Percentiles rank a stretch among this genome's conserved stretches.
Conservation (phyloP, 1,284 basidiomycete genomes). For the Austroboletus novae-zelandiae region DNA sequence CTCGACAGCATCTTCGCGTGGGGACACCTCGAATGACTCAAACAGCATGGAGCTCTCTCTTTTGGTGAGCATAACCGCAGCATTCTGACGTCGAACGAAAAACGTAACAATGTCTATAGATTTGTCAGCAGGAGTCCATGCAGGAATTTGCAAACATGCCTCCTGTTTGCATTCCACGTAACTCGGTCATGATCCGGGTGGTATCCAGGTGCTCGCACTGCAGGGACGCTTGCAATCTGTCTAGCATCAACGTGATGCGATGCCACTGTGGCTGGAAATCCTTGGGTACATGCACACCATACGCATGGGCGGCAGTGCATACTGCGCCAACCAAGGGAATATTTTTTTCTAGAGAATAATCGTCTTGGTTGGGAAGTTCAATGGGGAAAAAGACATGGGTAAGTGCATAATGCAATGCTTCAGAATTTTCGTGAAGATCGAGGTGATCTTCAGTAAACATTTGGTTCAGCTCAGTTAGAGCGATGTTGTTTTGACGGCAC, state of each 20-base stretch:
- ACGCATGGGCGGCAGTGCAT: constrained; percentile 6
- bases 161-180: constrained; percentile 12
- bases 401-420: neutral
- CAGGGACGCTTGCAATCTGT: constrained; percentile 4
- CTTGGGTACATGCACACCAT: neutral
- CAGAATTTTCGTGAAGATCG: neutral
- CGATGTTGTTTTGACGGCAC: no score
- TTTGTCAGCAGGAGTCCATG: neutral
- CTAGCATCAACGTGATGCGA: constrained; percentile 9
- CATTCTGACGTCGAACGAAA: constrained; percentile 29
- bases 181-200: constrained; percentile 1
- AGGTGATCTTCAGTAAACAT: neutral
- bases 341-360: neutral
- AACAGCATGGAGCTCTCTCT: constrained; percentile 13
- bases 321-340: neutral
- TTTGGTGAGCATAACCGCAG: constrained; percentile 20
- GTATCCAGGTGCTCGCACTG: neutral
- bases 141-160: constrained; percentile 1
- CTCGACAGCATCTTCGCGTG: constrained; percentile 19
- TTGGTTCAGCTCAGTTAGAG: no score
- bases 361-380: constrained; percentile 1
- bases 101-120: constrained; percentile 21
- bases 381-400: constrained; percentile 16
- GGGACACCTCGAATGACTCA: constrained; percentile 34
- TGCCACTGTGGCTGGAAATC: constrained; percentile 5